Conservation (phyloP, 345 rosid species). For the Moringa oleifera region DNA sequence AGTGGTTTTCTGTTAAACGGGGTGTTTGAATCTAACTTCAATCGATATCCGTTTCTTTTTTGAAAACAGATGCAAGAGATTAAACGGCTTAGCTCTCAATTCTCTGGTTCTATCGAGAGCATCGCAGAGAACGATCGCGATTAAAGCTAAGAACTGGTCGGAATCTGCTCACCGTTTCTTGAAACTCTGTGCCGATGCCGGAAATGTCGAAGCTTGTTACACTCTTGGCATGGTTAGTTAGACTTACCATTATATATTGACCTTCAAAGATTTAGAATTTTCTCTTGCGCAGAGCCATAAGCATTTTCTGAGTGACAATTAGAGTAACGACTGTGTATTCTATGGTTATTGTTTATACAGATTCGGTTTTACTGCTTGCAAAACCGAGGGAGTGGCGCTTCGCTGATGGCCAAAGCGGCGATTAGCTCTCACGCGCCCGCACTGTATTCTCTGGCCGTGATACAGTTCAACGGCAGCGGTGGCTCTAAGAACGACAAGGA, state of each 20-base stretch:
- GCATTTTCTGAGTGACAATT: too few species aligned
- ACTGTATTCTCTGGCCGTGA: slow-evolving; percentile 76
- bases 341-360: slow-evolving; percentile 24
- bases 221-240: slow-evolving; percentile 87
- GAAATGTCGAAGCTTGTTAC: slow-evolving; percentile 85
- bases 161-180: slow-evolving; percentile 81
- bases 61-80: slow-evolving; percentile 73
- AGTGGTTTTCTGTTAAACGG: neutral
- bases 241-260: too few species aligned
- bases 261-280: too few species aligned
- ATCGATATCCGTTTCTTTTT: neutral
- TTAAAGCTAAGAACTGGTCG: slow-evolving; percentile 71
- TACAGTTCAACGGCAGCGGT: slow-evolving; percentile 98
- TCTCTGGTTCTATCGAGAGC: slow-evolving; percentile 59
- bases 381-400: slow-evolving; percentile 80
- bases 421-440: slow-evolving; percentile 80
- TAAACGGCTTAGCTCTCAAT: slow-evolving; percentile 51
- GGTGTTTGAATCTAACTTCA: neutral
- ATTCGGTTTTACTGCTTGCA: slow-evolving; percentile 87
- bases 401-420: slow-evolving; percentile 95
- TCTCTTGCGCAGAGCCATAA: too few species aligned
- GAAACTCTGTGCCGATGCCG: slow-evolving; percentile 76
- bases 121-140: slow-evolving; percentile 44
- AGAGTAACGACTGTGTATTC: neutral
- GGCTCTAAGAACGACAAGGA: slow-evolving; percentile 90